phyloP scores from a whole-genome alignment of 306 rosid genomes.

The Cicer yamashitae region DNA sequence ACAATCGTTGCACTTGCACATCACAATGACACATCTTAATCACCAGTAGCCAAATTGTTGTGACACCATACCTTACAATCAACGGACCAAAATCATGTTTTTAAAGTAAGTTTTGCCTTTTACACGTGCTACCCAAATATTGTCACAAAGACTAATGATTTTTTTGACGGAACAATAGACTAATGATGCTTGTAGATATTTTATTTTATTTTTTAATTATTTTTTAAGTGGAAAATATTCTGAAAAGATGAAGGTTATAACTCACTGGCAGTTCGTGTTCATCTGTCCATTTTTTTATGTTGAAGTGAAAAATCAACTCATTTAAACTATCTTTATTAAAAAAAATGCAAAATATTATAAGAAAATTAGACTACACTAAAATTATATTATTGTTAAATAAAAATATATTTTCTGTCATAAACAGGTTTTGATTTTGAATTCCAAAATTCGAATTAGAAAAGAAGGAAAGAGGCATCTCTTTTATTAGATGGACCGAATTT shows the following conservation, averaged over 20 bases:
- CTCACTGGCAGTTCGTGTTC: no score
- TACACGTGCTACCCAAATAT: constrained; percentile 13
- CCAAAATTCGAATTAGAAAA: constrained; percentile 2
- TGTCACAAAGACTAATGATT: neutral
- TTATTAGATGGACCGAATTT: neutral
- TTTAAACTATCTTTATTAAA: no score
- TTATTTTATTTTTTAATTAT: neutral
- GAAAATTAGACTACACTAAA: no score
- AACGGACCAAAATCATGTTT: constrained; percentile 14
- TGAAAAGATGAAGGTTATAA: neutral
- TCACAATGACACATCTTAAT: constrained; percentile 22
- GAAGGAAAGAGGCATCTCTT: neutral
- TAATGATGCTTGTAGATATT: constrained; percentile 14
- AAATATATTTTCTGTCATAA: neutral
- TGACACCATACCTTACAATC: neutral
- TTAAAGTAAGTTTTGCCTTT: constrained; percentile 7
- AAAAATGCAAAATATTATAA: no score
- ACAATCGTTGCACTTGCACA: neutral
- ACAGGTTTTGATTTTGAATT: neutral
- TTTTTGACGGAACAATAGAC: no score
- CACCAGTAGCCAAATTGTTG: constrained; percentile 6
- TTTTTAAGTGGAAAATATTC: neutral
- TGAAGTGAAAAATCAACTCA: no score
- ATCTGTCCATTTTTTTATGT: no score
- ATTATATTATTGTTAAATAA: no score